A percentile compares a stretch with the other conserved stretches of the same genome.
phyloP scores from a whole-genome alignment of 2,329 filamentous ascomycete species.

The Curvularia spicifera region DNA sequence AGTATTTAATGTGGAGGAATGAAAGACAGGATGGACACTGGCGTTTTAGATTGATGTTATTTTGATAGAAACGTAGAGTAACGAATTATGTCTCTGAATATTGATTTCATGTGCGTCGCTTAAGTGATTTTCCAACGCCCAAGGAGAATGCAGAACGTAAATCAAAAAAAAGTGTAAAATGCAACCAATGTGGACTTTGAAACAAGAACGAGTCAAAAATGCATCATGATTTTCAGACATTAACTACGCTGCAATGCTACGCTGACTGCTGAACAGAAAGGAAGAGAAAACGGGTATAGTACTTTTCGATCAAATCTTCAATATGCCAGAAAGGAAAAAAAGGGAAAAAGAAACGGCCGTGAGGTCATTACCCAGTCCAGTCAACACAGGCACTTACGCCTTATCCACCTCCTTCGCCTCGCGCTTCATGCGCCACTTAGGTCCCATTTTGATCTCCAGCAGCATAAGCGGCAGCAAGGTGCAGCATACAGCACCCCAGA shows the following conservation, averaged over 20 bases:
- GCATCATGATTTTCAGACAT: background rate
- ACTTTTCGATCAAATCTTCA: slow-evolving; percentile 4
- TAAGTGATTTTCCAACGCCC: background rate
- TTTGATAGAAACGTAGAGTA: background rate
- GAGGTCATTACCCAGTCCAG: background rate
- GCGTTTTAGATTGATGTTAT: background rate
- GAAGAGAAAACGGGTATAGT: slow-evolving; percentile 10
- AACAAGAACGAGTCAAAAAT: background rate
- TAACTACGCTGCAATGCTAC: background rate
- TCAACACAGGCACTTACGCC: background rate
- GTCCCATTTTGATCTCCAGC: slow-evolving; percentile 37
- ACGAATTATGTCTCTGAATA: background rate
- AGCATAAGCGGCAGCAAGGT: slow-evolving; percentile 38
- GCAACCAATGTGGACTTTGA: background rate
- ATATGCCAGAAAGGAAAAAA: background rate
- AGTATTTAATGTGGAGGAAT: background rate
- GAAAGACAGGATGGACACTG: background rate
- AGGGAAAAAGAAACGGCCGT: background rate
- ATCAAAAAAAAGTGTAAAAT: too few relatives aligned
- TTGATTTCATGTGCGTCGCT: background rate
- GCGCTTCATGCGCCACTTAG: slow-evolving; percentile 30
- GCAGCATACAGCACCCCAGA: slow-evolving; percentile 33
- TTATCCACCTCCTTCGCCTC: slow-evolving; percentile 25
- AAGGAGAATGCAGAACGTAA: background rate
- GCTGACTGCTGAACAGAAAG: background rate